A percentile compares a stretch with the other conserved stretches of the same genome.
These are phyloP conservation scores for Trichoderma pleuroti DNA, from an alignment of 2,329 filamentous ascomycete species.

Conservation along the genomic window DNA sequence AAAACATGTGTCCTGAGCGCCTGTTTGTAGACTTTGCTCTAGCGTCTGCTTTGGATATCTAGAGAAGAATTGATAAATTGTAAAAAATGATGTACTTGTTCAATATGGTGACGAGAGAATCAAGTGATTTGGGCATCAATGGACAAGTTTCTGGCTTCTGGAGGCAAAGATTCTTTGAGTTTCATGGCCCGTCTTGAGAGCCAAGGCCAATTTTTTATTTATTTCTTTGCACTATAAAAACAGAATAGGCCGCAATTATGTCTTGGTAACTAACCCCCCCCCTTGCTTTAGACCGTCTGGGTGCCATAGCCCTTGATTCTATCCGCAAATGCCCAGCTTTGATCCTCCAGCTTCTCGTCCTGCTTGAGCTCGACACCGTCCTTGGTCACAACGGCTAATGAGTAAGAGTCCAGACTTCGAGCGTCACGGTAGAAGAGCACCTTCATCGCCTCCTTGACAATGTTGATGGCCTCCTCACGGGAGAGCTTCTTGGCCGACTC, in stretches of 20 bases:
- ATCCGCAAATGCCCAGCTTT: slow-evolving; percentile 98
- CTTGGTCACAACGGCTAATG: slow-evolving; percentile 83
- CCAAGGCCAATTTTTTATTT: neutral
- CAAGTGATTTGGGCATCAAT: neutral
- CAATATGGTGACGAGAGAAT: neutral
- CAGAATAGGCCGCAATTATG: neutral
- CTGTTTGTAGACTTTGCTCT: neutral
- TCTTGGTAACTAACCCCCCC: neutral
- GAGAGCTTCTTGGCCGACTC: slow-evolving; percentile 67
- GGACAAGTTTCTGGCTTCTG: no score
- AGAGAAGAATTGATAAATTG: slow-evolving; percentile 1
- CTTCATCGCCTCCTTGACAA: slow-evolving; percentile 94
- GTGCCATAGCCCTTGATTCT: slow-evolving; percentile 93
- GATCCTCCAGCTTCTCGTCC: slow-evolving; percentile 82
- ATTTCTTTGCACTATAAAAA: neutral
- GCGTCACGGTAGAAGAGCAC: slow-evolving; percentile 97
- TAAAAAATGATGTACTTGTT: neutral
- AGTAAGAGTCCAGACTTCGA: slow-evolving; percentile 85
- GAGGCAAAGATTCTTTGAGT: neutral
- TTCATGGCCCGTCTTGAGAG: neutral
- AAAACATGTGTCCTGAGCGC: slow-evolving; percentile 2
- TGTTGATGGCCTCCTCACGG: slow-evolving; percentile 73
- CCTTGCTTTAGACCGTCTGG: slow-evolving; percentile 57
- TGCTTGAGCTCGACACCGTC: slow-evolving; percentile 83
- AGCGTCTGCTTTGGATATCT: neutral